Percentiles rank a stretch among this genome's conserved stretches.
These are phyloP conservation scores for Paragyromitra xinjiangensis DNA, from an alignment of 495 filamentous ascomycete genomes.

Conservation along the genomic window DNA sequence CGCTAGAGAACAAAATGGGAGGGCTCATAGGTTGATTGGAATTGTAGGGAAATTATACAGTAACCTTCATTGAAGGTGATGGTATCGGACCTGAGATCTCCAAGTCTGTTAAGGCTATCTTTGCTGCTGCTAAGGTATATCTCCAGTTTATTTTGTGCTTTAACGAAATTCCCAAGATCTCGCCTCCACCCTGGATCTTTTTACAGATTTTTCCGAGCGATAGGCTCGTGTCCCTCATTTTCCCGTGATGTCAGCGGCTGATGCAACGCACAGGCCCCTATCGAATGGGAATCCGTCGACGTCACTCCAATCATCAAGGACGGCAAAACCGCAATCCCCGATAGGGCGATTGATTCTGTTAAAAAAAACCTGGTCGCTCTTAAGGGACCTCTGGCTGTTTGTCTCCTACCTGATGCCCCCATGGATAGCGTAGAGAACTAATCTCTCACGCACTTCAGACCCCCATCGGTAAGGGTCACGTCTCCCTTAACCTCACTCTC, in stretches of 20 bases:
- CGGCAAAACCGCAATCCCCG: slow-evolving; percentile 89
- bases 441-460: slow-evolving; percentile 67
- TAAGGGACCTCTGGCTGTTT: slow-evolving; percentile 95
- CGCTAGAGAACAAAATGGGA: not conserved
- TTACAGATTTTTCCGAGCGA: slow-evolving; percentile 32
- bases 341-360: slow-evolving; percentile 89
- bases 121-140: slow-evolving; percentile 86
- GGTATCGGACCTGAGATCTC: slow-evolving; percentile 98
- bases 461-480: slow-evolving; percentile 97
- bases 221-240: slow-evolving; percentile 14
- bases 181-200: slow-evolving; percentile 43
- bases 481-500: slow-evolving; percentile 97
- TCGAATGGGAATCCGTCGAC: slow-evolving; percentile 97
- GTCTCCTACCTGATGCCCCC: slow-evolving; percentile 54
- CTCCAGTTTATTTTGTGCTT: not conserved
- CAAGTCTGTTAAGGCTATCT: slow-evolving; percentile 97
- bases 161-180: not conserved
- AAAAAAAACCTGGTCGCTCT: slow-evolving; percentile 92
- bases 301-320: slow-evolving; percentile 91
- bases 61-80: slow-evolving; percentile 97
- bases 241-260: slow-evolving; percentile 22
- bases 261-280: slow-evolving; percentile 72
- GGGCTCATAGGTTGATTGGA: slow-evolving; percentile 37
- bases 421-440: not conserved
- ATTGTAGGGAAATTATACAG: slow-evolving; percentile 85